Conservation (phyloP, 257 asterid species). For the Solanum sejunctum region DNA sequence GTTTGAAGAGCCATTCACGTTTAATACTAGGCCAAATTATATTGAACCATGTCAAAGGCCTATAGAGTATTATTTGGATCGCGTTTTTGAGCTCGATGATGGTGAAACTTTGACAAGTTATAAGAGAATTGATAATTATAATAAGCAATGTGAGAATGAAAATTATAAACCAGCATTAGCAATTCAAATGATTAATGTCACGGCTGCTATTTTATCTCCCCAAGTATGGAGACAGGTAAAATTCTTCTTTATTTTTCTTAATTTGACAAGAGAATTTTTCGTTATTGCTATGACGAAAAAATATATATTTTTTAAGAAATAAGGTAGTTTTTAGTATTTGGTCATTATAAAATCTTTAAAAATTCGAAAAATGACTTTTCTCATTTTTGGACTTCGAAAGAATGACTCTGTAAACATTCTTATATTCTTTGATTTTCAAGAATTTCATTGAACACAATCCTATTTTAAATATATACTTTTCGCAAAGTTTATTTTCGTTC, state of each 20-base stretch:
- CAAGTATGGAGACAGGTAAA: constrained; percentile 48
- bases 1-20: constrained; percentile 45
- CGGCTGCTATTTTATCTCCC: constrained; percentile 33
- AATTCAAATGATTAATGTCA: constrained; percentile 33
- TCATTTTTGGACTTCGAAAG: background rate
- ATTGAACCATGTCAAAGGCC: constrained; percentile 50
- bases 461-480: no score
- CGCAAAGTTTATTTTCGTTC: background rate
- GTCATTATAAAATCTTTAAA: no score
- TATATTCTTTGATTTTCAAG: no score
- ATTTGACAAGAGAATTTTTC: background rate
- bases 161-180: constrained; percentile 20
- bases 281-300: background rate
- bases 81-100: constrained; percentile 9
- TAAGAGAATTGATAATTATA: constrained; percentile 3
- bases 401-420: no score
- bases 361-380: background rate
- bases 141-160: constrained; percentile 15
- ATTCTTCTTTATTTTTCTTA: background rate
- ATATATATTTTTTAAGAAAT: background rate
- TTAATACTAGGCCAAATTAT: constrained; percentile 36
- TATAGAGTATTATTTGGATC: constrained; percentile 23
- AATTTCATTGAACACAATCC: no score
- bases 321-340: background rate
- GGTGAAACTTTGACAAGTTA: constrained; percentile 32